Percentiles rank a stretch among this genome's conserved stretches.
Conservation (phyloP, 1,284 basidiomycete species). For the Microstroma glucosiphilum region DNA sequence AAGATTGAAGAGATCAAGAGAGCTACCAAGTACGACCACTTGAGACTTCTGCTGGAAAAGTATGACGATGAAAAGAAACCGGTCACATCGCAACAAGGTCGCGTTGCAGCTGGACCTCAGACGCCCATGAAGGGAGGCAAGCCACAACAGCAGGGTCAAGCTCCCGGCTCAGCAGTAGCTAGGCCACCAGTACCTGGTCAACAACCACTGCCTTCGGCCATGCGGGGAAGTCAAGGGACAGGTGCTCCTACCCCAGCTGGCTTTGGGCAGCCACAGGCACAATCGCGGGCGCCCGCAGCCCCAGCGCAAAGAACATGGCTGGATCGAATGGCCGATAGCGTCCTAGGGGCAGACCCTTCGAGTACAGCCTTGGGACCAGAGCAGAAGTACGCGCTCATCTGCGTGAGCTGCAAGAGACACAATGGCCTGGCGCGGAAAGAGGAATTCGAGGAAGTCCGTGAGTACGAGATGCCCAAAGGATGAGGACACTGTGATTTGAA, state of each 20-base stretch:
- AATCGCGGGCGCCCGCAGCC: constrained; percentile 3
- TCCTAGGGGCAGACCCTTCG: constrained; percentile 52
- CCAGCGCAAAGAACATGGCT: constrained; percentile 35
- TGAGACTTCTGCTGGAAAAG: constrained; percentile 78
- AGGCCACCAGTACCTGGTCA: neutral
- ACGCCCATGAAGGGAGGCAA: constrained; percentile 7
- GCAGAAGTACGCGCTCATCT: constrained; percentile 78
- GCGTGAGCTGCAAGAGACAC: constrained; percentile 82
- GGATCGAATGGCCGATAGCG: constrained; percentile 52
- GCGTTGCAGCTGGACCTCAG: neutral
- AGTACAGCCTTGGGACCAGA: constrained; percentile 25
- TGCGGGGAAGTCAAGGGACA: neutral
- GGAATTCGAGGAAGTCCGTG: constrained; percentile 82
- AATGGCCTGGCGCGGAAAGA: constrained; percentile 87
- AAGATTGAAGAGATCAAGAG: constrained; percentile 96
- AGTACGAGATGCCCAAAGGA: constrained; percentile 51
- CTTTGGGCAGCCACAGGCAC: constrained; percentile 4
- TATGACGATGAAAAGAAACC: constrained; percentile 63
- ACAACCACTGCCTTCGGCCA: neutral
- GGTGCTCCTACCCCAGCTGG: constrained; percentile 15
- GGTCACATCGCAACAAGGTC: constrained; percentile 10
- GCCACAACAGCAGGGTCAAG: neutral
- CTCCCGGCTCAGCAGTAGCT: neutral
- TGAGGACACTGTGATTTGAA: too few relatives aligned
- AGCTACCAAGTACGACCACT: constrained; percentile 90